A percentile compares a stretch with the other conserved stretches of the same genome.
phyloP scores from a whole-genome alignment of 805 yeast genomes.

The Suhomyces sp. region DNA sequence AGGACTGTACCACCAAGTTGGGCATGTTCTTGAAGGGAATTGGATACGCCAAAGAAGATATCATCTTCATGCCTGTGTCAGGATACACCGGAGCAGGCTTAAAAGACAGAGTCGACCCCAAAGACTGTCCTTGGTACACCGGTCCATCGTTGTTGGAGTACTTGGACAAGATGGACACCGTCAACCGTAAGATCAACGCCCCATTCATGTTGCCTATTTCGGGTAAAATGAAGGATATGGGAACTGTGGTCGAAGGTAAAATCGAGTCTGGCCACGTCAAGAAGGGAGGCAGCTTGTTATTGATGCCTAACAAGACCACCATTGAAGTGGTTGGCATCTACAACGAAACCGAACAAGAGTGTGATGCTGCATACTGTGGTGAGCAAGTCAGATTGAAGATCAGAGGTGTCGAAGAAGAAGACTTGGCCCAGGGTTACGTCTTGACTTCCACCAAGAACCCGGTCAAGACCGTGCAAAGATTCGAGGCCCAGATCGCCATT shows the following conservation, averaged over 20 bases:
- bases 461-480: constrained; percentile 82
- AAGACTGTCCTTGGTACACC: constrained; percentile 85
- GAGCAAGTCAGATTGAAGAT: constrained; percentile 94
- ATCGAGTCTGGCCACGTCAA: constrained; percentile 92
- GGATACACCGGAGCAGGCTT: constrained; percentile 97
- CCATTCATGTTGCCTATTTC: constrained; percentile 97
- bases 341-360: constrained; percentile 95
- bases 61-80: constrained; percentile 93
- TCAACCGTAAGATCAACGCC: constrained; percentile 83
- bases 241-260: constrained; percentile 97
- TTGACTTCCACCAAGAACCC: constrained; percentile 84
- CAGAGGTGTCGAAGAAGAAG: constrained; percentile 97
- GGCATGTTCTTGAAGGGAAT: constrained; percentile 76
- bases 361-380: constrained; percentile 86
- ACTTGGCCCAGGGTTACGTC: constrained; percentile 86
- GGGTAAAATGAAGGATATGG: constrained; percentile 94
- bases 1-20: constrained; percentile 88
- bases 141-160: constrained; percentile 93
- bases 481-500: constrained; percentile 95
- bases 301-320: constrained; percentile 88
- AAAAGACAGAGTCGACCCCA: constrained; percentile 73
- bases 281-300: constrained; percentile 67
- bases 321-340: constrained; percentile 86
- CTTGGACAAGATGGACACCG: constrained; percentile 76
- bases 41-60: constrained; percentile 87